phyloP scores from a whole-genome alignment of 148 eudicot species.

The Camellia japonica region DNA sequence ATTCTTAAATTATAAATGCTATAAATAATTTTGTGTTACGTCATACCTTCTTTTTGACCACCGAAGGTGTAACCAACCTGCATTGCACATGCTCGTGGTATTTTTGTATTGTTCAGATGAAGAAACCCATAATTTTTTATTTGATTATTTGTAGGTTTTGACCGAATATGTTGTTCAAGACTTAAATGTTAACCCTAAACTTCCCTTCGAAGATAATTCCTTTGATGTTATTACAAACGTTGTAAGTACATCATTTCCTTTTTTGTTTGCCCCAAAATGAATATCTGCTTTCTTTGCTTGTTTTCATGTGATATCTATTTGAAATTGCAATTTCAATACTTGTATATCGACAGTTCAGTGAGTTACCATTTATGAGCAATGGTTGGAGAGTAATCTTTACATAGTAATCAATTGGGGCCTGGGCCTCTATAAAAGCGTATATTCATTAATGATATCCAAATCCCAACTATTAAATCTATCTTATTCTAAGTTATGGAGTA shows the following conservation, averaged over 20 bases:
- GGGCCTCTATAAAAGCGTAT: neutral
- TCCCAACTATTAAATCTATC: too few relatives aligned
- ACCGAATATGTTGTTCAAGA: slow-evolving; percentile 92
- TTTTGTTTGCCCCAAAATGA: neutral
- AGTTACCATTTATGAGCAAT: neutral
- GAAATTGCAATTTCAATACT: neutral
- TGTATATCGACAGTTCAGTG: neutral
- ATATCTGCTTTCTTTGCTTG: neutral
- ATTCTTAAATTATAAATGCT: neutral
- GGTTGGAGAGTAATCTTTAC: neutral
- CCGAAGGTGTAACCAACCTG: neutral
- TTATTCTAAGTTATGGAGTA: too few relatives aligned
- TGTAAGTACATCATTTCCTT: slow-evolving; percentile 43
- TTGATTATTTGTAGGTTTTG: slow-evolving; percentile 55
- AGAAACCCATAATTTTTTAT: neutral
- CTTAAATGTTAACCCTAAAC: slow-evolving; percentile 73
- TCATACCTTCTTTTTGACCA: neutral
- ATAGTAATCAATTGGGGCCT: neutral
- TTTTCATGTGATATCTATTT: neutral
- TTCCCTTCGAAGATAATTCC: slow-evolving; percentile 77
- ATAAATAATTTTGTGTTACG: neutral
- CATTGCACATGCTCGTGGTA: neutral
- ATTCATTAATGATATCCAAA: neutral
- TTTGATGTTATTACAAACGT: slow-evolving; percentile 94
- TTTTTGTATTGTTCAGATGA: neutral